Conservation (phyloP, 139 green algal genomes). For the Coccomyxa sp. region DNA sequence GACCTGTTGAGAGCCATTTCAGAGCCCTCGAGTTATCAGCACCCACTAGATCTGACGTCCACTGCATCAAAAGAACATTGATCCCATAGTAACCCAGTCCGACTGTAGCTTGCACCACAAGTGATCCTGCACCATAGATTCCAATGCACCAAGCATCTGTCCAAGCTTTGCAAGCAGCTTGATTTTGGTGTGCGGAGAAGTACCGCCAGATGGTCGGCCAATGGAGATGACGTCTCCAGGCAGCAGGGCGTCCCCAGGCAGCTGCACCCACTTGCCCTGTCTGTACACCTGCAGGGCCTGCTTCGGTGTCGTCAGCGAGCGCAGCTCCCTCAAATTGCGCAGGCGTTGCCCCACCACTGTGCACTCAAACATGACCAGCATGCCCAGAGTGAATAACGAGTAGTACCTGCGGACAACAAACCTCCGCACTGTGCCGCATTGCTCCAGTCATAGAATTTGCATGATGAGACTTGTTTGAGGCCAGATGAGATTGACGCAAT, state of each 20-base stretch:
- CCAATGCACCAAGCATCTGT: not conserved
- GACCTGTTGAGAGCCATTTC: not conserved
- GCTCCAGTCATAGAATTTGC: not conserved
- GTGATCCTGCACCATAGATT: too few species aligned
- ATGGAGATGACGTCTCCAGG: conserved; percentile 95
- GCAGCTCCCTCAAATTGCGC: conserved; percentile 84
- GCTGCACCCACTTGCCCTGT: conserved; percentile 59
- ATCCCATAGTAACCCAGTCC: too few species aligned
- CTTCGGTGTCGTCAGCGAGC: conserved; percentile 71
- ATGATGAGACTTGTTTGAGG: too few species aligned
- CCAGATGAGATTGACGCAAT: too few species aligned
- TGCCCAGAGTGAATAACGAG: conserved; percentile 97
- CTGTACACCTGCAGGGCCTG: conserved; percentile 60
- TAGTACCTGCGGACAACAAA: conserved; percentile 72
- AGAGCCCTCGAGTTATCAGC: not conserved
- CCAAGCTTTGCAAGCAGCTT: not conserved
- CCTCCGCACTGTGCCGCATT: not conserved
- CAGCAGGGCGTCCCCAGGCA: conserved; percentile 77
- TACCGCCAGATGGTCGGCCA: conserved; percentile 32
- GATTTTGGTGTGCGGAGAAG: too few species aligned
- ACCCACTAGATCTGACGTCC: not conserved
- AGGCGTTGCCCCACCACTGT: conserved; percentile 88
- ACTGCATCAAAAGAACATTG: too few species aligned
- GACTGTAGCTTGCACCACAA: too few species aligned
- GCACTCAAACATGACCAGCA: conserved; percentile 97